phyloP scores from a whole-genome alignment of 805 yeast species.

The Metschnikowia cubensis region DNA sequence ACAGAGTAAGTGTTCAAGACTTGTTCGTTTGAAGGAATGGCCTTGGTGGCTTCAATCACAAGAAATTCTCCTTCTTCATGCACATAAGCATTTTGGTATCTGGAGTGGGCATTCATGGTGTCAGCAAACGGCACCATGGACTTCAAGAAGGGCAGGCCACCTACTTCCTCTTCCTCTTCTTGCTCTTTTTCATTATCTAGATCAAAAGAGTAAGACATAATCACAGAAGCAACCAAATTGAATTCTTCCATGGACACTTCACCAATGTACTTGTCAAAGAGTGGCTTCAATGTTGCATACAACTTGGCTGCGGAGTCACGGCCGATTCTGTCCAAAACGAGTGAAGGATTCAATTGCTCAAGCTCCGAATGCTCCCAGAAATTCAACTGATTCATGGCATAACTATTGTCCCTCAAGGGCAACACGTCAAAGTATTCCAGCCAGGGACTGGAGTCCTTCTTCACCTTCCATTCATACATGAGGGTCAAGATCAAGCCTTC shows the following conservation, averaged over 20 bases:
- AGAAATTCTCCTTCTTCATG: slow-evolving; percentile 47
- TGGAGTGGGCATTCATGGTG: slow-evolving; percentile 81
- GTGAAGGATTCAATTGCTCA: slow-evolving; percentile 58
- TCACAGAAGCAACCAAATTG: slow-evolving; percentile 69
- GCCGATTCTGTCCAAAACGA: slow-evolving; percentile 68
- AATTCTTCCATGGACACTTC: slow-evolving; percentile 51
- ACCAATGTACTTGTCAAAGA: slow-evolving; percentile 7
- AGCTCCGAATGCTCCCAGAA: slow-evolving; percentile 73
- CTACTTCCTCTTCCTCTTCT: slow-evolving; percentile 12
- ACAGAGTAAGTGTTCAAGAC: slow-evolving; percentile 87
- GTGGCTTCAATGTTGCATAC: slow-evolving; percentile 33
- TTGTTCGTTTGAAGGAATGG: slow-evolving; percentile 65
- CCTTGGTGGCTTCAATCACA: slow-evolving; percentile 66
- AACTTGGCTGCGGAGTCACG: slow-evolving; percentile 58
- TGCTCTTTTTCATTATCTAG: slow-evolving; percentile 42
- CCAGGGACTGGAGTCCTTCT: slow-evolving; percentile 57
- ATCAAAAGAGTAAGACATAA: slow-evolving; percentile 91
- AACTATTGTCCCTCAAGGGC: slow-evolving; percentile 43
- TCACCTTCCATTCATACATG: slow-evolving; percentile 51
- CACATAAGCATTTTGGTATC: slow-evolving; percentile 68
- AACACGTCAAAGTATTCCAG: slow-evolving; percentile 64
- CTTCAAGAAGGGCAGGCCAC: slow-evolving; percentile 43
- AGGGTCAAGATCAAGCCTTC: slow-evolving; percentile 67
- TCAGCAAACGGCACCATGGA: slow-evolving; percentile 95
- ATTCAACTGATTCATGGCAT: slow-evolving; percentile 62